phyloP scores from a whole-genome alignment of 305 asterid genomes.

The Fraxinus platypoda region DNA sequence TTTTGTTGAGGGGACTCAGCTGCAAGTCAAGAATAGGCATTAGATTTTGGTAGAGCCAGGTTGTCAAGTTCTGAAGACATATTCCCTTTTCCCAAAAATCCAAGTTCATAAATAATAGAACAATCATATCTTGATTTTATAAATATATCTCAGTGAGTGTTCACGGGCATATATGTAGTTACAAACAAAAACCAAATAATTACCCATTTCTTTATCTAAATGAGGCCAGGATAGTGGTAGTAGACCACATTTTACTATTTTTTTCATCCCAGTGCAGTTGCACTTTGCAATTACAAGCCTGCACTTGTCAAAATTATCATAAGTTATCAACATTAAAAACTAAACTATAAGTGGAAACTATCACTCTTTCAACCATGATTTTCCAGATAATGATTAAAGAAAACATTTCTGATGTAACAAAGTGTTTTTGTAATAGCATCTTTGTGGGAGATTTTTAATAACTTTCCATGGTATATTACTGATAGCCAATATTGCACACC shows the following conservation, averaged over 20 bases:
- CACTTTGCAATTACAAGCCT: background rate
- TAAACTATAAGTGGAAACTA: background rate
- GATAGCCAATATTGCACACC: background rate
- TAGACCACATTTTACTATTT: background rate
- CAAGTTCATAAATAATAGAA: background rate
- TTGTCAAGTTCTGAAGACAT: background rate
- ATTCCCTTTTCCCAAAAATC: background rate
- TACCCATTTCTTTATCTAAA: background rate
- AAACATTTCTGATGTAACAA: background rate
- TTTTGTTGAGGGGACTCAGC: background rate
- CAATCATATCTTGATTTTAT: background rate
- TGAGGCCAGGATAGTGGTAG: background rate
- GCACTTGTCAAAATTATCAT: background rate
- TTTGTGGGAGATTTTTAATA: background rate
- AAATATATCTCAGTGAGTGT: background rate
- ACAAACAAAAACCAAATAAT: background rate
- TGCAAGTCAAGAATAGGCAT: background rate
- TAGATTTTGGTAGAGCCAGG: background rate
- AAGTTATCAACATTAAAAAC: background rate
- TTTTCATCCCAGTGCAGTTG: background rate
- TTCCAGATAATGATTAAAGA: background rate
- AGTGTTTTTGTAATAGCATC: background rate
- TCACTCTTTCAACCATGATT: background rate
- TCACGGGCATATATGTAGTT: background rate
- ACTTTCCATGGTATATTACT: background rate